These are phyloP conservation scores for Rubia tinctorum DNA, from an alignment of 305 asterid species.

Conservation along the genomic window DNA sequence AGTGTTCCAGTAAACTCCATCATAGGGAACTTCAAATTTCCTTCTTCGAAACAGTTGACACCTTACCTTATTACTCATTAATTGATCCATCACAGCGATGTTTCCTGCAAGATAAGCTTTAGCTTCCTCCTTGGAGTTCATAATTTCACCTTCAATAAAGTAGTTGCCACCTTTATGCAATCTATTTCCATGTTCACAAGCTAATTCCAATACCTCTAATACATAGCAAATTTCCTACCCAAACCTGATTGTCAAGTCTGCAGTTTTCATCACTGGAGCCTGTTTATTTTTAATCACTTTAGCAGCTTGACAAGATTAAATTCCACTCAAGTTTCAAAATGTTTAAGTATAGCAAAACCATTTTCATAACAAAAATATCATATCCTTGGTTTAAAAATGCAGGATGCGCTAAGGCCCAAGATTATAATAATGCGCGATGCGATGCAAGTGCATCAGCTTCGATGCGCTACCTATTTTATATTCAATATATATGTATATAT, in stretches of 20 bases:
- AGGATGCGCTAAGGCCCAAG: no score
- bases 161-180: slow-evolving; percentile 50
- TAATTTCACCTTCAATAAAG: slow-evolving; percentile 51
- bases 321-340: not conserved
- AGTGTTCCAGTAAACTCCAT: not conserved
- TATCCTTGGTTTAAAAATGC: no score
- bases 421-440: no score
- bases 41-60: slow-evolving; percentile 54
- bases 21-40: slow-evolving; percentile 2
- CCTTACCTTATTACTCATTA: slow-evolving; percentile 50
- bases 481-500: no score
- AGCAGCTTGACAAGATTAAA: slow-evolving; percentile 48
- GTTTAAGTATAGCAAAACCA: not conserved
- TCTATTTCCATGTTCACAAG: slow-evolving; percentile 74
- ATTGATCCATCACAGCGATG: slow-evolving; percentile 42
- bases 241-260: slow-evolving; percentile 59
- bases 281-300: slow-evolving; percentile 86
- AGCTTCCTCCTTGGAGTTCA: slow-evolving; percentile 57
- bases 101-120: slow-evolving; percentile 54
- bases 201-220: slow-evolving; percentile 80
- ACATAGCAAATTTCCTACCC: slow-evolving; percentile 65
- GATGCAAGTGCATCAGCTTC: no score
- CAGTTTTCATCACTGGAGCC: slow-evolving; percentile 71
- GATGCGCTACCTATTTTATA: no score
- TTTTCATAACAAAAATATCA: not conserved